These are phyloP conservation scores for Magnaporthiopsis incrustans DNA, from an alignment of 2,329 filamentous ascomycete genomes.

Conservation along the genomic window DNA sequence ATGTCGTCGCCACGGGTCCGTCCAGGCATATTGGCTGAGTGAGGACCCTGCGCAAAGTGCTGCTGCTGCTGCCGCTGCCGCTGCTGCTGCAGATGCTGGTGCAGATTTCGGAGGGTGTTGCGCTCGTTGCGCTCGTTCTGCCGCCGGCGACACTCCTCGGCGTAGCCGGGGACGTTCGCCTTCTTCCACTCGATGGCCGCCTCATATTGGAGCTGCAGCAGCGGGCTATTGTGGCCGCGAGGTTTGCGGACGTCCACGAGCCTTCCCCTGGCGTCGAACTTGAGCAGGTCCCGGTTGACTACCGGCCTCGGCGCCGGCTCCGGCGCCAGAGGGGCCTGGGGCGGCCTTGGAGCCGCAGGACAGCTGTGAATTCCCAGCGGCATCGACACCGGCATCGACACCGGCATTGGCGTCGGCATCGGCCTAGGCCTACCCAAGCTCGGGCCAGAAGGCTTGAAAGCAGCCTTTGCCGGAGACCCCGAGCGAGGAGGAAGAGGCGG, in stretches of 20 bases:
- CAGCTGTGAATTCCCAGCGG: neutral
- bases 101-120: neutral
- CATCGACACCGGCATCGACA: neutral
- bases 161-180: slow-evolving; percentile 38
- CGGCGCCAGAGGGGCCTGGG: neutral
- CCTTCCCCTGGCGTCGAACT: neutral
- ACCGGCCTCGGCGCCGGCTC: neutral
- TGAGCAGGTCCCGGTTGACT: slow-evolving; percentile 7
- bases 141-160: slow-evolving; percentile 34
- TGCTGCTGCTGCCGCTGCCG: neutral
- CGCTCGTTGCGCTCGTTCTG: slow-evolving; percentile 25
- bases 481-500: too few species aligned
- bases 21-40: neutral
- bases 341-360: neutral
- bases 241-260: slow-evolving; percentile 25
- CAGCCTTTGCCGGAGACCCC: neutral
- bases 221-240: slow-evolving; percentile 26
- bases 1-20: neutral
- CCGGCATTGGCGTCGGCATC: neutral
- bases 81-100: too few species aligned
- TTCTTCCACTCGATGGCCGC: slow-evolving; percentile 41
- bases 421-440: neutral
- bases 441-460: neutral
- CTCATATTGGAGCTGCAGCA: slow-evolving; percentile 37
- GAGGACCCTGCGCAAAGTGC: neutral